Evolutionary conservation across 768 basidiomycete genomes (phyloP), one percentile per base, ranked within the genome.

Genomic region (Trametes cingulata): DNA sequence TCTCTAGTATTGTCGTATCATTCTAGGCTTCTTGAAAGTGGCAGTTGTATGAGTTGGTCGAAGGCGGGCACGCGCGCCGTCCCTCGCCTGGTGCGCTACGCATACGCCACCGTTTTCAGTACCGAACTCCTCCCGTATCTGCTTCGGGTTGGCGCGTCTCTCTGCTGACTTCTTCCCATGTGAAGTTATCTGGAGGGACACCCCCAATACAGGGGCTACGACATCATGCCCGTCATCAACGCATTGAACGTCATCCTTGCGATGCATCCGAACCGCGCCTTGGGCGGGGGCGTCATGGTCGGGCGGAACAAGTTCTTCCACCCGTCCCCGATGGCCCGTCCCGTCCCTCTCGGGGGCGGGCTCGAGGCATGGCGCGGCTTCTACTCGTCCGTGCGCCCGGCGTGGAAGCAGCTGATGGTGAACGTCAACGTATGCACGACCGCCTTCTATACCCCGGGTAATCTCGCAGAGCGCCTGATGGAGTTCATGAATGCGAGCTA

Each of bases 301-400:
- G 82, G 83, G 22, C 70, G 76, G 54, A 83, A 83, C 67, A 75
- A 80, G 33, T 83, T 76, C 67, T 85, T 85, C 75, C 83, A 83
- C 70, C 73, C 71, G 9, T 53, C 69, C 27, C 71, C 74, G 36
- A 66, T 39, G 22, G 60, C 62, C 36, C 69, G 65, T 3, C 65
- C 74, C 2, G 40, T 50, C 12, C n/a, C 58, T 3, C 70, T 84
- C 29, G 78, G 80, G 13, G 80, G 78, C 24, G 87, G 86, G 19
- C 84, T 78, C 58, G 80, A 78, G 67, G 85, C 71, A 62, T 90
- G 72, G 85, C 88, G 73, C 76, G 84, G 71, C 52, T 85, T 71
- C 66, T 74, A 76, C 60, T 72, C 74, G 3, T 79, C 75, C 27
- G 70, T 78, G 42, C 74, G 76, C 20, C 77, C 75, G 13, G 70